A percentile compares a stretch with the other conserved stretches of the same genome.
phyloP scores from a whole-genome alignment of 192 early-diverging fungal genomes.

The Coemansia sp. region DNA sequence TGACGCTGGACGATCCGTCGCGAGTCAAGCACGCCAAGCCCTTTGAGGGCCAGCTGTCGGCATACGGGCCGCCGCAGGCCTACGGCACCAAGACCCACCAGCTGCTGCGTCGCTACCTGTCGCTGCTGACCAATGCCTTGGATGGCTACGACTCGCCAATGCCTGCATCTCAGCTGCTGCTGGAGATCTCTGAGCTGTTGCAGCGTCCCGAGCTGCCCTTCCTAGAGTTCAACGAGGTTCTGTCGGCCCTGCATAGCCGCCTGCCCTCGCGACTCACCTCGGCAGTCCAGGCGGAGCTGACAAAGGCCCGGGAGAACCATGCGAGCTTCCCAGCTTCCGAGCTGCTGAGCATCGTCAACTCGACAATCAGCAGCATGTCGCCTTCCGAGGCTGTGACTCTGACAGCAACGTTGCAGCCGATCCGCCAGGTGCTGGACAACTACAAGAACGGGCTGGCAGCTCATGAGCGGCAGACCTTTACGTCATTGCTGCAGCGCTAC shows the following conservation, averaged over 20 bases:
- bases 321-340: slow-evolving; percentile 69
- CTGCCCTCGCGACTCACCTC: slow-evolving; percentile 70
- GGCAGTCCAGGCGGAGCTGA: slow-evolving; percentile 51
- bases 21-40: slow-evolving; percentile 85
- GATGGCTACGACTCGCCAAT: slow-evolving; percentile 80
- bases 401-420: slow-evolving; percentile 61
- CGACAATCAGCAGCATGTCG: slow-evolving; percentile 52
- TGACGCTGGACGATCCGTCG: slow-evolving; percentile 92
- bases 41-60: slow-evolving; percentile 72
- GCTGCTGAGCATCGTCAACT: slow-evolving; percentile 63
- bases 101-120: slow-evolving; percentile 61
- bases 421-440: slow-evolving; percentile 63
- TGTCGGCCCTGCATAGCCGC: slow-evolving; percentile 81
- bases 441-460: slow-evolving; percentile 74
- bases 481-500: slow-evolving; percentile 79
- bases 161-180: slow-evolving; percentile 59
- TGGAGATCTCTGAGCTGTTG: slow-evolving; percentile 71
- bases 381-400: slow-evolving; percentile 67
- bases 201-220: slow-evolving; percentile 79
- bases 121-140: slow-evolving; percentile 64
- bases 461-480: slow-evolving; percentile 72
- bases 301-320: slow-evolving; percentile 30
- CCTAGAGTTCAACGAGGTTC: slow-evolving; percentile 73
- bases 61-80: slow-evolving; percentile 74
- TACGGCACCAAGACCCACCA: slow-evolving; percentile 89